Evolutionary conservation across 331 rosid genomes (phyloP), one percentile per base, ranked within the genome.

Genomic region (Stylosanthes scabra): DNA sequence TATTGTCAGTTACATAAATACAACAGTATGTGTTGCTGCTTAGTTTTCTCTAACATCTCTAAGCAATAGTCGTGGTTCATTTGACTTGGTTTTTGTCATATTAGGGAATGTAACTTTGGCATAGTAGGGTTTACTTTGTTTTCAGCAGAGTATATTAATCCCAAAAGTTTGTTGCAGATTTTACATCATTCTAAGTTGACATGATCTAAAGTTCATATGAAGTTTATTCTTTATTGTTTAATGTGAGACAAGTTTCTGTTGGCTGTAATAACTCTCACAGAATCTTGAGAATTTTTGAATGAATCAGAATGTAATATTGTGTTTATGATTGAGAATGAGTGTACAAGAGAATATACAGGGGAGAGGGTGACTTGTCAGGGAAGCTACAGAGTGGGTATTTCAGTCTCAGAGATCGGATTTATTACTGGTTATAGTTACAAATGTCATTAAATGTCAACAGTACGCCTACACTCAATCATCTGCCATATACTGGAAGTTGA

Each of bases 51-150:
- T 39, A 29, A 74, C 41, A 45, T 60, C 37, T 60, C 63, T 44
- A 65, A 20, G 63, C 49, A 25, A 52, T 56, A 31, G 49, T 5
- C 65, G 44, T 59, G 59, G 57, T 29, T n/a, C 14, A 10, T 56
- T 63, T 73, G 42, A 46, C 39, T 72, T 66, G 47, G 49, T 31
- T 78, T 74, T 77, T 68, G 37, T 49, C 46, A 40, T 16, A 16
- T 61, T 54, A 28, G 39, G 70, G 57, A 66, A 59, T 50, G 12
- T 59, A 20, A 40, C 62, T 71, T 10, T 60, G 9, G 41, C 11
- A 71, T 52, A 50, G 70, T 66, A 31, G 20, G 62, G 63, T 70
- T 15, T 64, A 3, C 62, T 56, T 9, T 52, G 41, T 76, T 71
- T 71, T 49, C 61, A 34, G 54, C 55, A 10, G 41, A 15, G 68